phyloP scores from a whole-genome alignment of 2,329 filamentous ascomycete genomes.

The Diaporthe australafricana region DNA sequence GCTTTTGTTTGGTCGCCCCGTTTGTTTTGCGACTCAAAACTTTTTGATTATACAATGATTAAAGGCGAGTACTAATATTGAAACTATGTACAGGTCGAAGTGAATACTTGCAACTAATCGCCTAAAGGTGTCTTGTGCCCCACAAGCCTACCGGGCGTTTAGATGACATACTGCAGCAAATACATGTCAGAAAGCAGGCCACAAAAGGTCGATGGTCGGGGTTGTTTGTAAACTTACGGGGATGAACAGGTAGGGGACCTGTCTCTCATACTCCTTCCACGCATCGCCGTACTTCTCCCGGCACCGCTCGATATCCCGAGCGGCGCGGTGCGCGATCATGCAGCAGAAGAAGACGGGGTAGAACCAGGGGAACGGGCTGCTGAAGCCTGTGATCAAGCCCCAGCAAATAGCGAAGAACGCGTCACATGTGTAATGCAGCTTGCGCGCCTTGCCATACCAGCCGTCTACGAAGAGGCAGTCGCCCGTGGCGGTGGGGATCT shows the following conservation, averaged over 20 bases:
- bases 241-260: conserved; percentile 86
- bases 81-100: conserved; percentile 35
- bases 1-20: background rate
- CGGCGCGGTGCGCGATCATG: conserved; percentile 85
- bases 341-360: conserved; percentile 83
- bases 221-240: conserved; percentile 52
- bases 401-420: conserved; percentile 81
- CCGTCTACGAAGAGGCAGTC: conserved; percentile 80
- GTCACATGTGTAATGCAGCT: conserved; percentile 86
- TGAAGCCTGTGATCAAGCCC: conserved; percentile 85
- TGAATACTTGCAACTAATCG: background rate
- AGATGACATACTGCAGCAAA: conserved; percentile 55
- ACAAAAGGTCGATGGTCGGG: conserved; percentile 52
- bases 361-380: conserved; percentile 88
- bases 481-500: conserved; percentile 75
- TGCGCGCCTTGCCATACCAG: conserved; percentile 81
- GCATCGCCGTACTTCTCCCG: conserved; percentile 83
- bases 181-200: background rate
- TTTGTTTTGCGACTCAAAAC: background rate
- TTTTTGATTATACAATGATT: conserved; percentile 24
- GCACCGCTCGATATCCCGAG: conserved; percentile 81
- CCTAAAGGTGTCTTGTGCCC: background rate
- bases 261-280: conserved; percentile 83
- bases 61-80: conserved; percentile 26
- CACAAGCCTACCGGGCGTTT: conserved; percentile 34